A percentile compares a stretch with the other conserved stretches of the same genome.
These are phyloP conservation scores for Coprinopsis cinerea DNA, from an alignment of 768 basidiomycete genomes.

Conservation along the genomic window DNA sequence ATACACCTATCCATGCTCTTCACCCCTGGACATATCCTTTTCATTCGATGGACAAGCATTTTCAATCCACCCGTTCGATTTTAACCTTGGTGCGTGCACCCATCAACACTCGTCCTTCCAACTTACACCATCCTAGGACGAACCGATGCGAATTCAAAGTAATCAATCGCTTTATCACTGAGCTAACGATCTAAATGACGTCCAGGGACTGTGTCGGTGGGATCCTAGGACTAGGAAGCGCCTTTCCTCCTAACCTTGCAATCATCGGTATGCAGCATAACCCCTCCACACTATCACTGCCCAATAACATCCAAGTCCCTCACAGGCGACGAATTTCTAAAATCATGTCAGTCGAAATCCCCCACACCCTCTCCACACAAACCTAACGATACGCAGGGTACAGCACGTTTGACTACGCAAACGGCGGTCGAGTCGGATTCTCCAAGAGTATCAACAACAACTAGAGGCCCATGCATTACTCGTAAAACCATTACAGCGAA, in stretches of 20 bases:
- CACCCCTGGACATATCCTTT: slow-evolving; percentile 30
- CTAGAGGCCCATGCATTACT: no score
- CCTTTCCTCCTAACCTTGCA: slow-evolving; percentile 46
- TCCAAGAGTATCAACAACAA: slow-evolving; percentile 47
- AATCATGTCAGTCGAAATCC: slow-evolving; percentile 46
- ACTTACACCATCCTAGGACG: slow-evolving; percentile 15
- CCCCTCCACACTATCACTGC: background rate
- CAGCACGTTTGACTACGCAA: slow-evolving; percentile 53
- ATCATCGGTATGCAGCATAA: slow-evolving; percentile 43
- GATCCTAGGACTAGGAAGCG: slow-evolving; percentile 39
- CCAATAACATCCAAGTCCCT: slow-evolving; percentile 2
- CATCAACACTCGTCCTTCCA: background rate
- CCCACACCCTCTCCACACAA: background rate
- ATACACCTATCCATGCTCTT: slow-evolving; percentile 50
- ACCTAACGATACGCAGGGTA: slow-evolving; percentile 39
- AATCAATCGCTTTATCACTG: background rate
- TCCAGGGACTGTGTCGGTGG: slow-evolving; percentile 50
- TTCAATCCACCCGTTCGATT: slow-evolving; percentile 40
- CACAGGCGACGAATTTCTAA: slow-evolving; percentile 55
- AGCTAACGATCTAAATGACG: background rate
- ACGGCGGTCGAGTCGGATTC: slow-evolving; percentile 51
- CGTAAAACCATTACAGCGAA: no score
- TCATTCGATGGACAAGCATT: slow-evolving; percentile 38
- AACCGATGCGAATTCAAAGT: slow-evolving; percentile 21
- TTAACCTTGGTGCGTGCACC: slow-evolving; percentile 43